Conservation (phyloP, 208 protist species). For the Leptomonas seymouri region DNA sequence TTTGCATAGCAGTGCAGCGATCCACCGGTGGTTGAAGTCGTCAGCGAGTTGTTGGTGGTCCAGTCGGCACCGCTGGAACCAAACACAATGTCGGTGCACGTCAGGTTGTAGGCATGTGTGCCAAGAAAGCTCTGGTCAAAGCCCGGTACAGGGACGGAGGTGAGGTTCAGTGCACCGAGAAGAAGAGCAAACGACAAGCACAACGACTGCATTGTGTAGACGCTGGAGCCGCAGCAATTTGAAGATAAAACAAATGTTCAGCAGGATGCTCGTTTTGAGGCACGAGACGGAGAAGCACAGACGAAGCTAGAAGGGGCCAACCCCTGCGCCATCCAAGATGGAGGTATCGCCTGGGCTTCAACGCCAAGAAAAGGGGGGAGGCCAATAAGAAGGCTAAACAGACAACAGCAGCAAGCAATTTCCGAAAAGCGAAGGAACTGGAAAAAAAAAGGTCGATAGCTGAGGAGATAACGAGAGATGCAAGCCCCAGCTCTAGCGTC, state of each 20-base stretch:
- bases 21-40: slow-evolving; percentile 19
- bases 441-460: slow-evolving; percentile 5
- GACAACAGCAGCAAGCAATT: slow-evolving; percentile 11
- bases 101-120: slow-evolving; percentile 41
- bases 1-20: slow-evolving; percentile 24
- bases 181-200: slow-evolving; percentile 18
- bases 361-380: too few relatives aligned
- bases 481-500: too few relatives aligned
- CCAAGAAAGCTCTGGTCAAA: slow-evolving; percentile 35
- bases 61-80: background rate
- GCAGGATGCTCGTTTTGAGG: too few relatives aligned
- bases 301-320: too few relatives aligned
- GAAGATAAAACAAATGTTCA: too few relatives aligned
- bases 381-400: too few relatives aligned
- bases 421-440: background rate
- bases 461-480: too few relatives aligned
- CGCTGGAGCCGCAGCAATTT: too few relatives aligned
- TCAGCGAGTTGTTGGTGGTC: background rate
- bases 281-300: too few relatives aligned
- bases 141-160: slow-evolving; percentile 17
- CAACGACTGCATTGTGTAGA: background rate
- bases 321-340: too few relatives aligned
- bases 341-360: too few relatives aligned
- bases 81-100: slow-evolving; percentile 30
- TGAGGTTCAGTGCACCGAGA: slow-evolving; percentile 35